Percentiles rank a stretch among this genome's conserved stretches.
Evolutionary conservation across 2,329 filamentous ascomycete species (phyloP).

Genomic region (Ceratocystis eucalypticola): DNA sequence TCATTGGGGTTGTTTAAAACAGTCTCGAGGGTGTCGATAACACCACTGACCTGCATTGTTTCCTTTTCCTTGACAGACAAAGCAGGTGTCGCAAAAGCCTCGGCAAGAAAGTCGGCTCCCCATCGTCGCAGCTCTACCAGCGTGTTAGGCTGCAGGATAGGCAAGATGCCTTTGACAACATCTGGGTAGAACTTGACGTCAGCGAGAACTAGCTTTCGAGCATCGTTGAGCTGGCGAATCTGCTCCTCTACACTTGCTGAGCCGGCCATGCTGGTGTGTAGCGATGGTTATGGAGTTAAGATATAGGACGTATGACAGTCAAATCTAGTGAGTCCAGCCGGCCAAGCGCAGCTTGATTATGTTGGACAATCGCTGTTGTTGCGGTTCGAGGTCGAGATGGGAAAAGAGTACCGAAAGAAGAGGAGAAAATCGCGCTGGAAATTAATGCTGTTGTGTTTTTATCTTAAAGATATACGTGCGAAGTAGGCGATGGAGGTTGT

Average conservation of each 20-base stretch:
- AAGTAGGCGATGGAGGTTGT: not conserved
- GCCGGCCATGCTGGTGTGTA: slow-evolving; percentile 37
- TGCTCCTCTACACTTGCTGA: slow-evolving; percentile 55
- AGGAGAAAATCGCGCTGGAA: not conserved
- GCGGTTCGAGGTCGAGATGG: not conserved
- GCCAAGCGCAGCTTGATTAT: not conserved
- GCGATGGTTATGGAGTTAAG: not conserved
- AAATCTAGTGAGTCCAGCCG: too few species aligned
- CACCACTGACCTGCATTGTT: slow-evolving; percentile 53
- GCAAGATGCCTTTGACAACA: slow-evolving; percentile 85
- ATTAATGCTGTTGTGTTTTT: not conserved
- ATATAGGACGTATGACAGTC: slow-evolving; percentile 1
- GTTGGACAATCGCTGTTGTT: not conserved
- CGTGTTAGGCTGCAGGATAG: slow-evolving; percentile 65
- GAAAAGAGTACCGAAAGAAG: not conserved
- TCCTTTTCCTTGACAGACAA: slow-evolving; percentile 67
- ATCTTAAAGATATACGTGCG: not conserved
- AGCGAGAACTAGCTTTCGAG: slow-evolving; percentile 74
- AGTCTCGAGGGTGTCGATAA: slow-evolving; percentile 61
- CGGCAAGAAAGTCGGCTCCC: slow-evolving; percentile 90
- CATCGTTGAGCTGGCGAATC: slow-evolving; percentile 76
- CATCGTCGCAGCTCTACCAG: slow-evolving; percentile 78
- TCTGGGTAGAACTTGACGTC: slow-evolving; percentile 82
- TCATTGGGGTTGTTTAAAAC: slow-evolving; percentile 59
- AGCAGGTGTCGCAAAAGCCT: slow-evolving; percentile 88